These are phyloP conservation scores for Citrullus mucosospermus DNA, from an alignment of 306 rosid species.

Conservation along the genomic window DNA sequence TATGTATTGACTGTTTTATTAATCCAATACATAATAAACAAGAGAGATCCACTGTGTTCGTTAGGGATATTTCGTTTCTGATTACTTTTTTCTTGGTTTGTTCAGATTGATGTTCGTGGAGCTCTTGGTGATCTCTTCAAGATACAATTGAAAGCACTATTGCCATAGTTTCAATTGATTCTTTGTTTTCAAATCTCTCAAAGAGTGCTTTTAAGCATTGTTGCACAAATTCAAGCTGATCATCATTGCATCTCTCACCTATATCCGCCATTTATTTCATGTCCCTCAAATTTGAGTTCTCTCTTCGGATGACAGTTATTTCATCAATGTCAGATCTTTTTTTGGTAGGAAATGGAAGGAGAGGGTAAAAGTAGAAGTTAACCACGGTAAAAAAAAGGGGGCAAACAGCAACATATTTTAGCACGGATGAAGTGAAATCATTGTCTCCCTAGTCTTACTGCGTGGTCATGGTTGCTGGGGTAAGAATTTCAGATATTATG, in stretches of 20 bases:
- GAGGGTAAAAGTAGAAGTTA: neutral
- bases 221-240: neutral
- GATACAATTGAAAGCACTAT: conserved; percentile 81
- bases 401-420: neutral
- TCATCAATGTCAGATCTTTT: neutral
- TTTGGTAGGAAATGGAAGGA: neutral
- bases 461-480: neutral
- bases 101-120: conserved; percentile 95
- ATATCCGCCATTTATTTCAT: neutral
- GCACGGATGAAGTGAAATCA: neutral
- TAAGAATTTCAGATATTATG: neutral
- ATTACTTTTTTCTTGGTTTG: conserved; percentile 9
- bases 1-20: neutral
- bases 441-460: neutral
- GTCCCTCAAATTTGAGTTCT: neutral
- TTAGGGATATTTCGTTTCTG: neutral
- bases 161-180: conserved; percentile 29
- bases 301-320: neutral
- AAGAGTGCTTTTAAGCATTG: conserved; percentile 1
- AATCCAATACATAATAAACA: neutral
- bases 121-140: conserved; percentile 87
- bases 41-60: neutral
- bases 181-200: neutral
- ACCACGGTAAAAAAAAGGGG: neutral
- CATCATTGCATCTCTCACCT: neutral